phyloP scores from a whole-genome alignment of 345 rosid genomes.

The Pistacia atlantica region DNA sequence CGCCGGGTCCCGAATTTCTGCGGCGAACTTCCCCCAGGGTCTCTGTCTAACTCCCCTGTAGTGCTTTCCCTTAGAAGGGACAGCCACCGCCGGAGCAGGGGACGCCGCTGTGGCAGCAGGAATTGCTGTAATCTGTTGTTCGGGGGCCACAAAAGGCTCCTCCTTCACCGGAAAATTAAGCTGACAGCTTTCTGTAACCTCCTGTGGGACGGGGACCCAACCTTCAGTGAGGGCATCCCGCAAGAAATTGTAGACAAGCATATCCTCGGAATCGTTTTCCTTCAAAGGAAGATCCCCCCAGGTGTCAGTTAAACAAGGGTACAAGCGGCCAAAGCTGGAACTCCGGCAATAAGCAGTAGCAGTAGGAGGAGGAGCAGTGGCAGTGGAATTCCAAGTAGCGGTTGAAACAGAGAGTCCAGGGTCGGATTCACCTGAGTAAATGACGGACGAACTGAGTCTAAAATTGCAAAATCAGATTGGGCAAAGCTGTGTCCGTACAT shows the following conservation, averaged over 20 bases:
- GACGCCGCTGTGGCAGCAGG: neutral
- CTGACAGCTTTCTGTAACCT: neutral
- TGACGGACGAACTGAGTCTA: slow-evolving; percentile 57
- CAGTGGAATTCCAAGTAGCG: slow-evolving; percentile 16
- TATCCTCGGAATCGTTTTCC: slow-evolving; percentile 84
- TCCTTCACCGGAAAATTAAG: slow-evolving; percentile 15
- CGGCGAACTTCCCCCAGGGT: slow-evolving; percentile 99
- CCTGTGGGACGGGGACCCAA: slow-evolving; percentile 62
- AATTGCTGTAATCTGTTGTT: slow-evolving; percentile 40
- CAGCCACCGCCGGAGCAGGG: slow-evolving; percentile 27
- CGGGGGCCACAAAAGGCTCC: slow-evolving; percentile 33
- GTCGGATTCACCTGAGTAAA: slow-evolving; percentile 54
- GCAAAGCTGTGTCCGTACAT: slow-evolving; percentile 43
- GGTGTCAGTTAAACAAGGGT: slow-evolving; percentile 79
- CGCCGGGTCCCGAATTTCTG: slow-evolving; percentile 98
- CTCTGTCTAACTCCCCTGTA: slow-evolving; percentile 95
- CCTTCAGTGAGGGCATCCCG: slow-evolving; percentile 75
- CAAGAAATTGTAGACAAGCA: slow-evolving; percentile 73
- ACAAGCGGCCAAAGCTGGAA: slow-evolving; percentile 65
- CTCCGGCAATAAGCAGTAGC: slow-evolving; percentile 47
- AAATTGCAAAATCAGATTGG: slow-evolving; percentile 49
- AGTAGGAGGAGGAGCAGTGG: too few species aligned
- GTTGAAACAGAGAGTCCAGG: slow-evolving; percentile 17
- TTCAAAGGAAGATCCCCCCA: slow-evolving; percentile 94
- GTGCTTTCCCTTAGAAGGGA: slow-evolving; percentile 65